These are phyloP conservation scores for Pyrenophora graminea DNA, from an alignment of 2,329 filamentous ascomycete species.

Conservation along the genomic window DNA sequence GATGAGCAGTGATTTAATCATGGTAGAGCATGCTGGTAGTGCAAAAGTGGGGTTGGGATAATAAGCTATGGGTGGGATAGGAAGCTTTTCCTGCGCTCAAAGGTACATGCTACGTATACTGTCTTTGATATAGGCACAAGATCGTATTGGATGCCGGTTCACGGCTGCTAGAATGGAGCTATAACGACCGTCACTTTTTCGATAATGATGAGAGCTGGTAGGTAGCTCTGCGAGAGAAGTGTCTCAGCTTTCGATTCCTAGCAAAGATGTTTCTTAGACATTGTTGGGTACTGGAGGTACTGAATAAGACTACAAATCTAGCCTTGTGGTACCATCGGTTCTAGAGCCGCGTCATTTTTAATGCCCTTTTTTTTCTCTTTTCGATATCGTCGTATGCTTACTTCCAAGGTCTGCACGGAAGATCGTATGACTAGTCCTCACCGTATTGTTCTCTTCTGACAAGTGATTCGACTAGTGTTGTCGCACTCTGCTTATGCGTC, in stretches of 20 bases:
- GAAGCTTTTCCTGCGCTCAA: conserved; percentile 1
- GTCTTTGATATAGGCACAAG: conserved; percentile 13
- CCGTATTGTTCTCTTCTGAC: no score
- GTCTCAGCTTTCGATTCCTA: conserved; percentile 6
- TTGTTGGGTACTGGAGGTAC: neutral
- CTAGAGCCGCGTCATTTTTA: neutral
- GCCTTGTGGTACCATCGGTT: neutral
- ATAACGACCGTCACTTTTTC: neutral
- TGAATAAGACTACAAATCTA: neutral
- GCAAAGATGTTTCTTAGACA: conserved; percentile 5
- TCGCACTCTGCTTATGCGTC: no score
- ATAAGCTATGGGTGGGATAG: neutral
- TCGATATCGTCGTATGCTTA: no score
- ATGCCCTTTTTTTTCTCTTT: no score
- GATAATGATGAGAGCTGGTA: neutral
- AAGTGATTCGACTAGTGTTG: no score
- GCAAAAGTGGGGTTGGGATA: conserved; percentile 8
- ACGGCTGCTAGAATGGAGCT: neutral
- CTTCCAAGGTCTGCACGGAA: no score
- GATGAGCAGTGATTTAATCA: neutral
- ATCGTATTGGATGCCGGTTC: neutral
- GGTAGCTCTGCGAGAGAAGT: neutral
- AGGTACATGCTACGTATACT: conserved; percentile 12
- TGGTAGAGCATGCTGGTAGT: conserved; percentile 2
- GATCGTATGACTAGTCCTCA: no score